Evolutionary conservation across 148 eudicot species (phyloP).

Genomic region (Chenopodium quinoa): DNA sequence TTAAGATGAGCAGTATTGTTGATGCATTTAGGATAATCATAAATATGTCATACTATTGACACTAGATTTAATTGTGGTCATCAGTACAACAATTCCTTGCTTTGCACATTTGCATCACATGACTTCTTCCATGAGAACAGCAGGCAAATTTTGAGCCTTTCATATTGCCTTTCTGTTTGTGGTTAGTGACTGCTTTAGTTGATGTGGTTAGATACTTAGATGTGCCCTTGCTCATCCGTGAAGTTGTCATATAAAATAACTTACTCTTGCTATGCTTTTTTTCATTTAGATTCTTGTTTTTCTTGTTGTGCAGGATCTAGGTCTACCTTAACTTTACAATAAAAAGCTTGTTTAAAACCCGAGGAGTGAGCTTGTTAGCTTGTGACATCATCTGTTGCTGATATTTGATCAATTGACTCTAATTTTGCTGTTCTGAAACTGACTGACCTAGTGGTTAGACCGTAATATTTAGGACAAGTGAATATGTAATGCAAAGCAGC

Average conservation of each 20-base stretch:
- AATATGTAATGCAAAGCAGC: background rate
- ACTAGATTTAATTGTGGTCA: background rate
- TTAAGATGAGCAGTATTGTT: background rate
- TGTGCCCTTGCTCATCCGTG: background rate
- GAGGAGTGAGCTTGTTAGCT: background rate
- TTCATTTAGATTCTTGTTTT: background rate
- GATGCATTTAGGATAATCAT: background rate
- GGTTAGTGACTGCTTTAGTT: background rate
- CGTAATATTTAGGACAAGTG: background rate
- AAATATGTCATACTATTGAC: background rate
- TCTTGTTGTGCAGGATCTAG: constrained; percentile 25
- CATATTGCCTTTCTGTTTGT: background rate
- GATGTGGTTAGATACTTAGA: background rate
- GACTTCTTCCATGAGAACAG: background rate
- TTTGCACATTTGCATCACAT: background rate
- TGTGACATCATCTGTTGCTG: constrained; percentile 4
- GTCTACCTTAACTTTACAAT: constrained; percentile 22
- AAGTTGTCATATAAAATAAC: background rate
- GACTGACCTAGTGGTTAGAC: background rate
- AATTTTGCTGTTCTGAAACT: constrained; percentile 9
- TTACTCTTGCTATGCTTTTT: background rate
- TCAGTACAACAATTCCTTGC: background rate
- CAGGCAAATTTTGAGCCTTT: background rate
- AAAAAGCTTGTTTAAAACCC: constrained; percentile 5
- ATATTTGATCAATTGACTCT: constrained; percentile 15